Evolutionary conservation across 768 basidiomycete species (phyloP), one percentile per base, ranked within the genome.

Genomic region (Pleurotus eryngii): DNA sequence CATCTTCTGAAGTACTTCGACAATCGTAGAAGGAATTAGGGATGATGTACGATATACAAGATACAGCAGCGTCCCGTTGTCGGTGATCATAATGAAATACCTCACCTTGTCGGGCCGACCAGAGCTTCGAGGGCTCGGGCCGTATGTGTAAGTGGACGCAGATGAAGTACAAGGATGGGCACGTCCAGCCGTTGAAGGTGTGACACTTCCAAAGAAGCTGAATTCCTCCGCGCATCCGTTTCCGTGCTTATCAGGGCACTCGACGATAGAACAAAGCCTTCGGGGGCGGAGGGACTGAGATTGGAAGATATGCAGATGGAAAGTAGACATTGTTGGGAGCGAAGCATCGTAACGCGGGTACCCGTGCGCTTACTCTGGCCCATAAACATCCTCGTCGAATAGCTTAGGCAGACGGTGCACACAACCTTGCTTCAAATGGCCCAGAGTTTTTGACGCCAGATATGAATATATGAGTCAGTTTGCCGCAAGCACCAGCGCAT

Each of bases 221-320:
- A 67, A 67, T n/a, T 67, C 68, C 47, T 67, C 68, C n/a, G 60
- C 59, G 15, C 63, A 63, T 7, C 66, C 62, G 5, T 57, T 40
- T 14, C 68, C 64, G 48, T 68, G 68, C 54, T 75, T 72, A 20
- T 73, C 69, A 9, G 71, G 69, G 50, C 68, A 66, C 63, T 75
- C 73, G 15, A 72, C 67, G 55, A 75, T 73, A 35, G 69, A 63
- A 24, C 64, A 65, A 4, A 73, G 63, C 59, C 43, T 63, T 64
- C 4, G 59, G 14, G 2, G 50, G 40, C 42, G 61, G 2, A 39
- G 35, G 18, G n/a, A 20, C 14, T 26, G 9, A 39, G 3, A 43
- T 18, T 24, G 27, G 30, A 30, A 11, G 30, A 35, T 15, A 39
- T 53, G 18, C 7, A 35, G 22, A 53, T 53, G 51, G 39, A 39